Conservation (phyloP, 2,329 filamentous ascomycete species). For the Neofusicoccum kwambonambiense region DNA sequence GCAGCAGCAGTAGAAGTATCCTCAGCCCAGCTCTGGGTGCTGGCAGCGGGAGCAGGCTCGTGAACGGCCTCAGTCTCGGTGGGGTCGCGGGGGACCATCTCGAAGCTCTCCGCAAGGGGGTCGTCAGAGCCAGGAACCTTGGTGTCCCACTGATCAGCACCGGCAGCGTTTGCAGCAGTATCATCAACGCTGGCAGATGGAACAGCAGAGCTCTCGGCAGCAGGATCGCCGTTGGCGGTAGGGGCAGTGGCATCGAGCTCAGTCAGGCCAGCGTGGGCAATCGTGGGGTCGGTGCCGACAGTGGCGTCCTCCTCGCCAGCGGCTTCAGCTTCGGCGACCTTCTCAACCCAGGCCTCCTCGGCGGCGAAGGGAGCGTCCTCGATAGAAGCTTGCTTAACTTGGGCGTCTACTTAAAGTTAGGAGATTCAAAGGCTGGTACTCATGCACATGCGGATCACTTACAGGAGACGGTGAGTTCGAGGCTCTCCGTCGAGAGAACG, state of each 20-base stretch:
- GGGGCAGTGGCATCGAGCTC: conserved; percentile 56
- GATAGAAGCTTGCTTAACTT: conserved; percentile 55
- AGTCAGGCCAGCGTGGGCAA: conserved; percentile 65
- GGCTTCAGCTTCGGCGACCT: conserved; percentile 46
- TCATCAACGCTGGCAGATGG: conserved; percentile 41
- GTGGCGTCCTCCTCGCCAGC: conserved; percentile 32
- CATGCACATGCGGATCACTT: conserved; percentile 36
- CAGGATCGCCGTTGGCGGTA: conserved; percentile 31
- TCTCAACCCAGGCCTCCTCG: conserved; percentile 51
- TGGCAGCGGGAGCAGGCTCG: conserved; percentile 53
- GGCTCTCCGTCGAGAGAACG: conserved; percentile 64
- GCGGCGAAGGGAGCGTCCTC: conserved; percentile 55
- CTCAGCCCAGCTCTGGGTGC: conserved; percentile 78
- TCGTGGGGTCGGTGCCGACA: conserved; percentile 62
- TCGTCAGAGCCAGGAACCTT: conserved; percentile 48
- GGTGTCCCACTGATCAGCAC: conserved; percentile 66
- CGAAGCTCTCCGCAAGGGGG: conserved; percentile 65
- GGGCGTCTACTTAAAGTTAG: conserved; percentile 47
- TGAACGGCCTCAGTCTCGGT: conserved; percentile 70
- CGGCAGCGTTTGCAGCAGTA: conserved; percentile 52
- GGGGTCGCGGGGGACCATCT: conserved; percentile 71
- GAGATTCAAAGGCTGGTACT: neutral
- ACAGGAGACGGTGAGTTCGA: conserved; percentile 70
- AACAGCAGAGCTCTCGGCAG: conserved; percentile 31
- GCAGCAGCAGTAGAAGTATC: conserved; percentile 52